These are phyloP conservation scores for Pichia sporocuriosa DNA, from an alignment of 805 yeast species.

Conservation along the genomic window DNA sequence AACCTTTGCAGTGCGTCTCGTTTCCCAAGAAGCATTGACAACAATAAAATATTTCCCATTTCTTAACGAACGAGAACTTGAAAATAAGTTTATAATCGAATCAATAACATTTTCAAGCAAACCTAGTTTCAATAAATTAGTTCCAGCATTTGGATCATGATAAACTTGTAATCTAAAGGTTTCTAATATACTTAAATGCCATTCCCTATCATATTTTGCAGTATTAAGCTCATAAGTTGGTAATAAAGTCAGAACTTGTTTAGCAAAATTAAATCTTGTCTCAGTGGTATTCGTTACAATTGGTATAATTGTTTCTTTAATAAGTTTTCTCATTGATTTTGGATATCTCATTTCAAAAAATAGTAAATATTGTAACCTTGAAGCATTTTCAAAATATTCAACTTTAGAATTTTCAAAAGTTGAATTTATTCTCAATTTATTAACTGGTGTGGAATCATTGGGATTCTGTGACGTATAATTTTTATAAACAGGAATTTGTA, in stretches of 20 bases:
- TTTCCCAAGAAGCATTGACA: conserved; percentile 13
- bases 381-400: conserved; percentile 14
- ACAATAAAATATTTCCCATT: conserved; percentile 12
- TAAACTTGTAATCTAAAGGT: conserved; percentile 28
- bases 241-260: conserved; percentile 52
- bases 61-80: conserved; percentile 3
- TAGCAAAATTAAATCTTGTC: conserved; percentile 42
- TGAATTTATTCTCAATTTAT: too few species aligned
- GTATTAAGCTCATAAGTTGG: conserved; percentile 42
- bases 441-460: background rate
- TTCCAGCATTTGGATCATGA: conserved; percentile 29
- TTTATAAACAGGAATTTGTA: conserved; percentile 1
- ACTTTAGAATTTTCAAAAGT: background rate
- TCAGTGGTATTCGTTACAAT: conserved; percentile 44
- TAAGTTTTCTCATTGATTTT: conserved; percentile 40
- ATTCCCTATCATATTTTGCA: conserved; percentile 42
- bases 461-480: background rate
- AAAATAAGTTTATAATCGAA: conserved; percentile 15
- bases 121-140: conserved; percentile 35
- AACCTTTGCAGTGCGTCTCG: conserved; percentile 6
- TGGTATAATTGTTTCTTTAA: conserved; percentile 48
- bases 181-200: conserved; percentile 30
- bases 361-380: conserved; percentile 54
- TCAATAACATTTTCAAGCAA: conserved; percentile 39
- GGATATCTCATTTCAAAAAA: conserved; percentile 54